Base-by-base conservation (phyloP, 805 yeast genomes). In the Starmerella geochares region DNA sequence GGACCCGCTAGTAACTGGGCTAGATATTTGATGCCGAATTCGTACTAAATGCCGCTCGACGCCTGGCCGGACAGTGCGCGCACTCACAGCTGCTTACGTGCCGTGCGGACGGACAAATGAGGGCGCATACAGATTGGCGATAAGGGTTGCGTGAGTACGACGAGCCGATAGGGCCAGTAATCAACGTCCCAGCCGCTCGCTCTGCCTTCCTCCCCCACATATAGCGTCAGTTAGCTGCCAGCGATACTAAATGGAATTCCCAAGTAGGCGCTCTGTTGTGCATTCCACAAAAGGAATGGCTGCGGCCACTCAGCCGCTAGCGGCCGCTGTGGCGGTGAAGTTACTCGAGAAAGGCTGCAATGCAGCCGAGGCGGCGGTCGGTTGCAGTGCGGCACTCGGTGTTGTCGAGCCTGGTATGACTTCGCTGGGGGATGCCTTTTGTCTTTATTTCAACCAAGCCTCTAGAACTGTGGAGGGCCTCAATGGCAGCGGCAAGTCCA, bases 401-500 rank as follows among this genome's bases (percentile, higher is more conserved):
- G 65, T 60, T 10, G 55, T 60, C 27, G 73, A 69, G 58, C 73
- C 72, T 5, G 66, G 60, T 51, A 67, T 62, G 67, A 67, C 68
- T 17, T 70, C 71, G 2, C 60, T 66, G 24, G 74, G 72, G 17
- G 72, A 68, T 46, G 40, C 27, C 74, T 85, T 81, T 67, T 74
- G 79, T 2, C 65, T 83, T 31, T 79, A 71, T 60, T 80, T 79
- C 63, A 71, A 76, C 38, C 71, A 71, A 25, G 57, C 65, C 21
- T 68, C 73, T 4, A 71, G 75, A 49, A 68, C 70, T 49, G 83
- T 82, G 0, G 65, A 69, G 44, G 94, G 88, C 0, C 57, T 84
- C 57, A 84, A 83, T 62, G 94, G 90, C 4, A 76, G 84, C 41
- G 94, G 94, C 8, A 72, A 83, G 49, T 70, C 86, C 2, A 83